Evolutionary conservation across 1,284 basidiomycete genomes (phyloP).

Genomic region (Cryptococcus sp.): DNA sequence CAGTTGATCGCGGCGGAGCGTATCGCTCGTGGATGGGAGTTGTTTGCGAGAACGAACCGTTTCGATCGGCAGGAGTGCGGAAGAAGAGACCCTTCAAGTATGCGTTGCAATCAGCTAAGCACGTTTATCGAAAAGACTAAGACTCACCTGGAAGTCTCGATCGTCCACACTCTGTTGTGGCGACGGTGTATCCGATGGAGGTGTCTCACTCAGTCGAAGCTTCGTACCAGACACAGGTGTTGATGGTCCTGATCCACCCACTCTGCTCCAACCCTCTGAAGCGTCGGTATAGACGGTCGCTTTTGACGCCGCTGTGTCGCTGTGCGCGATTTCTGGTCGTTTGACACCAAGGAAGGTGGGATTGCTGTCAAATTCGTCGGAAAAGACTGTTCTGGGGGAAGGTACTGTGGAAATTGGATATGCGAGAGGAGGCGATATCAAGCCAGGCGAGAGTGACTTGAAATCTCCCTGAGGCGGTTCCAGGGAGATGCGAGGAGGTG

Average conservation of each 20-base stretch:
- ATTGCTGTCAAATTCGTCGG: not conserved
- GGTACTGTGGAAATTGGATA: constrained; percentile 23
- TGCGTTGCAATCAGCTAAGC: not conserved
- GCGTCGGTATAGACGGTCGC: constrained; percentile 34
- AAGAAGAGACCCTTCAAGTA: constrained; percentile 43
- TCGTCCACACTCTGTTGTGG: constrained; percentile 21
- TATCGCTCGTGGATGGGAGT: constrained; percentile 13
- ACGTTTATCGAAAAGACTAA: not conserved
- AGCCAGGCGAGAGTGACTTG: not conserved
- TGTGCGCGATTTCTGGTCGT: constrained; percentile 13
- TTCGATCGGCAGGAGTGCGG: constrained; percentile 37
- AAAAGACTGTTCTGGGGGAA: constrained; percentile 8
- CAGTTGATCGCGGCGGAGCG: not conserved
- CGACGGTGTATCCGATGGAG: constrained; percentile 12
- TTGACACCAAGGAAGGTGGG: constrained; percentile 4
- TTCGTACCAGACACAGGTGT: constrained; percentile 7
- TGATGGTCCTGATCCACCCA: constrained; percentile 3
- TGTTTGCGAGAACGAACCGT: constrained; percentile 11
- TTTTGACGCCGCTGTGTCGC: constrained; percentile 13
- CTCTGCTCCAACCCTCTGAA: constrained; percentile 28
- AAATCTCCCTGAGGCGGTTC: not conserved
- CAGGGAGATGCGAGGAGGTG: constrained; percentile 8
- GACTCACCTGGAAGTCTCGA: constrained; percentile 29
- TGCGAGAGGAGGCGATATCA: constrained; percentile 14
- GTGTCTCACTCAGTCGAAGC: not conserved